These are phyloP conservation scores for Tephrocybe sp. DNA, from an alignment of 768 basidiomycete species.

Conservation along the genomic window DNA sequence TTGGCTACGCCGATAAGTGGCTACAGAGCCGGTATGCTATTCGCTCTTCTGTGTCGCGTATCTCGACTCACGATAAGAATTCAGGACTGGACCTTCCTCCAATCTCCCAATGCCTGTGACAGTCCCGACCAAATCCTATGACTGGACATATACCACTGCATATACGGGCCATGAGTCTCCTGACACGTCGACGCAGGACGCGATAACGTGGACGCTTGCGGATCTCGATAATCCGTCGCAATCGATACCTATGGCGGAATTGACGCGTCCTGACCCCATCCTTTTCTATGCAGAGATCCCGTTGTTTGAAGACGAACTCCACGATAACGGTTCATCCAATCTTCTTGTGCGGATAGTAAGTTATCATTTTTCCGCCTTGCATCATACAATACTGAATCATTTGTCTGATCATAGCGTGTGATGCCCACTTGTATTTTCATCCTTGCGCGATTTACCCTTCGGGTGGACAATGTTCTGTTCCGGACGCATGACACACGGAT, in stretches of 20 bases:
- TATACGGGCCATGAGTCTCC: slow-evolving; percentile 62
- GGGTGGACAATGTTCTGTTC: slow-evolving; percentile 95
- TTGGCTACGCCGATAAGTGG: slow-evolving; percentile 95
- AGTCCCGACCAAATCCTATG: slow-evolving; percentile 80
- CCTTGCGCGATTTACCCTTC: slow-evolving; percentile 84
- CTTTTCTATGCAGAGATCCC: slow-evolving; percentile 97
- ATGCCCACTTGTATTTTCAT: slow-evolving; percentile 96
- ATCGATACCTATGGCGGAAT: slow-evolving; percentile 77
- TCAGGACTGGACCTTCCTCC: slow-evolving; percentile 67
- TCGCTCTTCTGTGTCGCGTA: slow-evolving; percentile 1
- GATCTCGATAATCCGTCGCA: slow-evolving; percentile 57
- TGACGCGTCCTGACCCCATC: slow-evolving; percentile 90
- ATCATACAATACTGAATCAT: background rate
- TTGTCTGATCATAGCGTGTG: slow-evolving; percentile 69
- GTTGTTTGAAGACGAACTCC: slow-evolving; percentile 93
- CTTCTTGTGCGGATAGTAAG: slow-evolving; percentile 85
- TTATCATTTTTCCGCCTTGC: slow-evolving; percentile 11
- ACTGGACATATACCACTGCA: slow-evolving; percentile 96
- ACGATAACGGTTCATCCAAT: slow-evolving; percentile 92
- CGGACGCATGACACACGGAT: slow-evolving; percentile 85
- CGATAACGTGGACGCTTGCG: slow-evolving; percentile 47
- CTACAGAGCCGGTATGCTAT: slow-evolving; percentile 72
- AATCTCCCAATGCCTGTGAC: slow-evolving; percentile 66
- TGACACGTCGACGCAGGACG: slow-evolving; percentile 13
- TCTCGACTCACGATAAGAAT: background rate